Percentiles rank a stretch among this genome's conserved stretches.
Evolutionary conservation across 1,284 basidiomycete species (phyloP).

Genomic region (Irpex sp.): DNA sequence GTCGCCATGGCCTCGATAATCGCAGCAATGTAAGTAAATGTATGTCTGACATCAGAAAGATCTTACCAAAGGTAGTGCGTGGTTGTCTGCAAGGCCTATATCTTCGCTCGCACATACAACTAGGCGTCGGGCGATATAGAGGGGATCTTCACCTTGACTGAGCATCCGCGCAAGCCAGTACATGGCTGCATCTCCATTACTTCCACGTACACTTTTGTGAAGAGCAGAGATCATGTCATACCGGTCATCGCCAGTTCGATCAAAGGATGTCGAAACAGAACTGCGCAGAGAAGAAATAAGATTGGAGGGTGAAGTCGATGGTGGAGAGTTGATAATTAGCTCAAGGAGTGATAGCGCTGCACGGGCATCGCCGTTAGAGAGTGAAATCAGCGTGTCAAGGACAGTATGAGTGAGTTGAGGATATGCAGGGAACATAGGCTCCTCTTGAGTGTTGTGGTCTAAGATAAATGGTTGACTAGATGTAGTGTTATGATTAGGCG

Average conservation of each 20-base stretch:
- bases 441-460: not conserved
- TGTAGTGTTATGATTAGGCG: conserved; percentile 9
- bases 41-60: not conserved
- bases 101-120: conserved; percentile 87
- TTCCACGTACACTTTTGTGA: conserved; percentile 85
- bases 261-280: conserved; percentile 63
- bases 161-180: conserved; percentile 90
- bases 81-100: conserved; percentile 74
- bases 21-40: not conserved
- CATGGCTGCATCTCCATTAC: conserved; percentile 77
- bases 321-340: conserved; percentile 46
- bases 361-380: conserved; percentile 69
- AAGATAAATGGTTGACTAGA: not conserved
- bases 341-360: conserved; percentile 68
- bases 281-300: conserved; percentile 47
- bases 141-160: conserved; percentile 83
- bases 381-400: conserved; percentile 47
- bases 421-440: conserved; percentile 26
- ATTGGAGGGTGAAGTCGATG: conserved; percentile 35
- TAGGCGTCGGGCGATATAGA: conserved; percentile 81
- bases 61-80: conserved; percentile 68
- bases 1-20: conserved; percentile 68
- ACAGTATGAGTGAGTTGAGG: conserved; percentile 48
- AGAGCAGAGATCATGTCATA: conserved; percentile 90
- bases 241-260: conserved; percentile 71